A percentile compares a stretch with the other conserved stretches of the same genome.
Conservation (phyloP, 2,329 filamentous ascomycete genomes). For the Talaromyces funiculosus region DNA sequence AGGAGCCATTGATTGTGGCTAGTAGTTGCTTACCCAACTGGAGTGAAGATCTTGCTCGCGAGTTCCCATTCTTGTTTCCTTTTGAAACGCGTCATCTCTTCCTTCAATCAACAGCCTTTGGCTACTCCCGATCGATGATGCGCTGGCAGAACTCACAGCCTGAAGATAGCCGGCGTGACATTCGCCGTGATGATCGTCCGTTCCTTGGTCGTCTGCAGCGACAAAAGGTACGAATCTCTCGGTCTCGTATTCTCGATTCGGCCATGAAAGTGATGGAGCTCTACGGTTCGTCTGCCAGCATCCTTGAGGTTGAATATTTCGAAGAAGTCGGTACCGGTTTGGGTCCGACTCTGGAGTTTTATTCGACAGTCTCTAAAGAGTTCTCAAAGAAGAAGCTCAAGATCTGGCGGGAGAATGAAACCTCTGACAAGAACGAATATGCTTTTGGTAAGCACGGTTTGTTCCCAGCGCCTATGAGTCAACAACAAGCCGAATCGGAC, state of each 20-base stretch:
- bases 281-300: conserved; percentile 92
- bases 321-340: conserved; percentile 96
- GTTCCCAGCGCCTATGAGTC: conserved; percentile 85
- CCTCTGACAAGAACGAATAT: conserved; percentile 65
- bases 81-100: conserved; percentile 97
- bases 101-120: conserved; percentile 95
- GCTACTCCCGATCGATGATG: conserved; percentile 94
- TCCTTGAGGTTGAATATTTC: conserved; percentile 96
- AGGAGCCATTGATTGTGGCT: conserved; percentile 93
- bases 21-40: conserved; percentile 93
- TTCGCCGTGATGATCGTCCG: conserved; percentile 78
- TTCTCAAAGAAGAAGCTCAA: conserved; percentile 97
- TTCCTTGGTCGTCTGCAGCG: conserved; percentile 88
- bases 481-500: conserved; percentile 65
- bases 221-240: conserved; percentile 96
- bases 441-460: conserved; percentile 78
- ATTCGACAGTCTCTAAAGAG: conserved; percentile 93
- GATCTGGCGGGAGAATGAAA: conserved; percentile 91
- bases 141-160: conserved; percentile 92
- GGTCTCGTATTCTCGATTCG: conserved; percentile 90
- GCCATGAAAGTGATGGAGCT: conserved; percentile 98
- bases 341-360: conserved; percentile 94
- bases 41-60: conserved; percentile 88
- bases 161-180: conserved; percentile 74
- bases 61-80: conserved; percentile 95